Evolutionary conservation across 106 monocot genomes (phyloP).

Genomic region (Platanthera zijinensis): DNA sequence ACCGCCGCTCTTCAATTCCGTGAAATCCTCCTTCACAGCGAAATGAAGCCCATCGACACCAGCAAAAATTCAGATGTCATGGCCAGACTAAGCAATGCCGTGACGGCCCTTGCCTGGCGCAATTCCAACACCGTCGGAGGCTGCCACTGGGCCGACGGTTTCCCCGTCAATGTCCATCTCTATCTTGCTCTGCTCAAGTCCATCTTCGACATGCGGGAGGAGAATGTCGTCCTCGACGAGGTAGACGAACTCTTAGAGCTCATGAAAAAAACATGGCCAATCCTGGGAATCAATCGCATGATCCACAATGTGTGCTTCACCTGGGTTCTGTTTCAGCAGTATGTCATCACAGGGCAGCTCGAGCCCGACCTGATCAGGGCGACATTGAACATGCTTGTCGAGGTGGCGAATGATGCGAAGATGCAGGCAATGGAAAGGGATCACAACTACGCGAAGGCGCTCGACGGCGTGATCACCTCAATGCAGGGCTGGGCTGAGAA

Average conservation of each 20-base stretch:
- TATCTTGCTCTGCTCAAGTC: conserved; percentile 52
- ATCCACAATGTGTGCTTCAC: conserved; percentile 56
- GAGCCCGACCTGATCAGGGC: conserved; percentile 42
- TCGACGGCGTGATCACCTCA: conserved; percentile 24
- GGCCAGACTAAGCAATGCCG: conserved; percentile 25
- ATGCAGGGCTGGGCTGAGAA: conserved; percentile 61
- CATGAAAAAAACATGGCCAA: conserved; percentile 50
- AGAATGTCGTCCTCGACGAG: conserved; percentile 52
- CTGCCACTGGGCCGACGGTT: conserved; percentile 59
- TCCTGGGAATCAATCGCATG: conserved; percentile 34
- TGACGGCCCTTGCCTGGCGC: conserved; percentile 32
- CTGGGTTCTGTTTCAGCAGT: conserved; percentile 57
- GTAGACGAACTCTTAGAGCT: conserved; percentile 58
- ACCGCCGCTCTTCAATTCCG: conserved; percentile 23
- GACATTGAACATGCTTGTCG: conserved; percentile 23
- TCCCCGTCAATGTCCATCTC: conserved; percentile 45
- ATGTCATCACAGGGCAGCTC: conserved; percentile 33
- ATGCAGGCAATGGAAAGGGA: conserved; percentile 17
- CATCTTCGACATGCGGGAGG: conserved; percentile 46
- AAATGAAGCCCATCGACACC: conserved; percentile 39
- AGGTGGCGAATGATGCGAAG: conserved; percentile 35
- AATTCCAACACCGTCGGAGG: conserved; percentile 13
- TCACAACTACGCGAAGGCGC: conserved; percentile 20
- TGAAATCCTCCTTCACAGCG: conserved; percentile 25
- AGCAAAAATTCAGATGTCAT: conserved; percentile 44